Evolutionary conservation across 73 alveolate species (phyloP), one percentile per base, ranked within the genome.

Genomic region (Blepharisma japonicum): DNA sequence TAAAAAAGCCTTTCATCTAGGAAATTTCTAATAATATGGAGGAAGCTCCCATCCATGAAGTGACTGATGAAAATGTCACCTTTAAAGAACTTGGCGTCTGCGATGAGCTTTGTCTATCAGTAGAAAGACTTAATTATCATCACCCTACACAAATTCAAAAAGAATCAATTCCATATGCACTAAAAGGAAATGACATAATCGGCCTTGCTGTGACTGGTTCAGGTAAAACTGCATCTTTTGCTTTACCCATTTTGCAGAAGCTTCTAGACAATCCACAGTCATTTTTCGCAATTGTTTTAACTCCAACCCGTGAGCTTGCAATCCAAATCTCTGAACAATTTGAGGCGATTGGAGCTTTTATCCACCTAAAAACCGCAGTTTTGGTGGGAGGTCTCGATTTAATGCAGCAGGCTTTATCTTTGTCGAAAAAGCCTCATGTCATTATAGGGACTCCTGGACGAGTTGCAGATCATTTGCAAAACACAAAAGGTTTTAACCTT

Each of bases 361-460:
- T 96, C 7, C 94, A 96, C 6, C 74, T 96, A 49, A 96, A 91
- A 86, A 87, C 99, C 11, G 91, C 96, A 20, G 98, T 96, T 39
- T 80, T 96, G 20, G 98, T 96, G 6, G 99, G 99, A 45, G 99
- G 99, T 14, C 88, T 96, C 53, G 99, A 96, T 82, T 90, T 96
- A 86, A 88, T 96, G 42, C 85, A 95, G 18, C 95, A 97, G 85
- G 99, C 99, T 18, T 93, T 96, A 68, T 94, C 99, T 55, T 89
- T 97, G 67, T 86, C 98, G 32, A 95, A 96, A 86, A 97, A 97
- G 45, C 99, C 99, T 4, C 99, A 97, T 77, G 90, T 97, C 20
- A 87, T 97, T 27, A 89, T 97, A 20, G 99, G 99, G 18, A 95
- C 99, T 7, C 99, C 99, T 6, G 99, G 99, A 6, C 88, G 99